phyloP scores from a whole-genome alignment of 2,329 filamentous ascomycete genomes.

The Zalaria obscura region DNA sequence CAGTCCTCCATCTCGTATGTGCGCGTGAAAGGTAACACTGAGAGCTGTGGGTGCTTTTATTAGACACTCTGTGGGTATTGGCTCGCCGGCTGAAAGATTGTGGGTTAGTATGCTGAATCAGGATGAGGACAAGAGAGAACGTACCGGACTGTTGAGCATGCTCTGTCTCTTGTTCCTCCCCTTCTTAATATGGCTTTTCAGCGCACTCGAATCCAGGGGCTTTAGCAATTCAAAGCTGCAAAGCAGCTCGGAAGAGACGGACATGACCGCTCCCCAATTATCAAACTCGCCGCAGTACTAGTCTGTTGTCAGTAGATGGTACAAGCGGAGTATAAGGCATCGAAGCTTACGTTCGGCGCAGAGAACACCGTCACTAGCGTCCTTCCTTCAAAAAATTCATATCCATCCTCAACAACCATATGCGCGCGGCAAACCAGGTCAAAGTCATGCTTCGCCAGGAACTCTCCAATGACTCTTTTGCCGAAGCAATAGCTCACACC shows the following conservation, averaged over 20 bases:
- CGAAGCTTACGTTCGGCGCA: slow-evolving; percentile 74
- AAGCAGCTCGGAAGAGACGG: slow-evolving; percentile 79
- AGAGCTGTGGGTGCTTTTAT: slow-evolving; percentile 3
- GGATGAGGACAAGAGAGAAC: slow-evolving; percentile 23
- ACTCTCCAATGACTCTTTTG: slow-evolving; percentile 95
- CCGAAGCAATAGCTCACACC: slow-evolving; percentile 98
- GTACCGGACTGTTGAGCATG: slow-evolving; percentile 90
- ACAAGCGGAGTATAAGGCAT: background rate
- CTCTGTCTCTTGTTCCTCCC: slow-evolving; percentile 85
- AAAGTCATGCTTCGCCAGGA: slow-evolving; percentile 87
- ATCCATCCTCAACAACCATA: slow-evolving; percentile 98
- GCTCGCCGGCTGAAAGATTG: slow-evolving; percentile 27
- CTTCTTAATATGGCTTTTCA: slow-evolving; percentile 99
- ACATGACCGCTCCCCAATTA: slow-evolving; percentile 99
- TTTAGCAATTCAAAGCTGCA: slow-evolving; percentile 97
- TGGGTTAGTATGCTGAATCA: background rate
- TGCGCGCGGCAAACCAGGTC: slow-evolving; percentile 94
- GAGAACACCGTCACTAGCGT: slow-evolving; percentile 95
- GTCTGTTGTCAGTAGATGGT: slow-evolving; percentile 8
- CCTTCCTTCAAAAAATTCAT: slow-evolving; percentile 95
- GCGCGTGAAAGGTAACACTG: too few species aligned
- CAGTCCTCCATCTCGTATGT: too few species aligned
- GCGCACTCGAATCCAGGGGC: slow-evolving; percentile 82
- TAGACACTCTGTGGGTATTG: slow-evolving; percentile 39
- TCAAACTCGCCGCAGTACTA: slow-evolving; percentile 98